Evolutionary conservation across 1,139 yeast species (phyloP).

Genomic region (Taphrina populina): DNA sequence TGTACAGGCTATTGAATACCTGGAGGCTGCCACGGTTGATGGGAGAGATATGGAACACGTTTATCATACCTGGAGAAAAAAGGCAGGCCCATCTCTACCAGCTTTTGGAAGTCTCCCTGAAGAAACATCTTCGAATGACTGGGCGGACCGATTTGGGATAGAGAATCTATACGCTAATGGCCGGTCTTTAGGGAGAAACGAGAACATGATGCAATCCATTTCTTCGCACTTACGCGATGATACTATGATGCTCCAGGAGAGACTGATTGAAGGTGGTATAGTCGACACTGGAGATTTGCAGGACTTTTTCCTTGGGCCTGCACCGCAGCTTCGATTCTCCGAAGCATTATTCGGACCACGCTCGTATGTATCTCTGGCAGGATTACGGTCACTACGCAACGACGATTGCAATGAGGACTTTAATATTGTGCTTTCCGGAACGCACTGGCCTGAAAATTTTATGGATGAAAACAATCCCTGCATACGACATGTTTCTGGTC

Average conservation of each 20-base stretch:
- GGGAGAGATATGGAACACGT: constrained; percentile 1
- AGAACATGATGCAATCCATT: constrained; percentile 50
- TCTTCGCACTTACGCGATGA: constrained; percentile 44
- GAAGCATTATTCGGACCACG: constrained; percentile 29
- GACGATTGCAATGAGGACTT: constrained; percentile 6
- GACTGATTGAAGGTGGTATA: constrained; percentile 39
- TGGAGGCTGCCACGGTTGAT: constrained; percentile 9
- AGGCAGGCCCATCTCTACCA: constrained; percentile 36
- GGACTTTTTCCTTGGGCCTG: constrained; percentile 34
- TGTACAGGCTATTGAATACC: constrained; percentile 7
- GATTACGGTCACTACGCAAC: not conserved
- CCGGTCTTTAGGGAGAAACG: constrained; percentile 48
- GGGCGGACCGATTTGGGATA: constrained; percentile 33
- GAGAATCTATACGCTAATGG: constrained; percentile 75
- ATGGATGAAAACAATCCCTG: constrained; percentile 7
- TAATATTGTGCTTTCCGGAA: constrained; percentile 21
- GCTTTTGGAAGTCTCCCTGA: not conserved
- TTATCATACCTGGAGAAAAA: constrained; percentile 39
- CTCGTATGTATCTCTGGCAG: constrained; percentile 4
- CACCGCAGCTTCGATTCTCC: constrained; percentile 8
- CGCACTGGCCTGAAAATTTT: constrained; percentile 14
- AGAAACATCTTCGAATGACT: not conserved
- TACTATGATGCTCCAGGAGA: constrained; percentile 41
- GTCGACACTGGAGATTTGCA: constrained; percentile 40
- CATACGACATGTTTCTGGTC: constrained; percentile 11